A percentile compares a stretch with the other conserved stretches of the same genome.
phyloP scores from a whole-genome alignment of 139 green algal species.

The Tetratostichococcus sp. region DNA sequence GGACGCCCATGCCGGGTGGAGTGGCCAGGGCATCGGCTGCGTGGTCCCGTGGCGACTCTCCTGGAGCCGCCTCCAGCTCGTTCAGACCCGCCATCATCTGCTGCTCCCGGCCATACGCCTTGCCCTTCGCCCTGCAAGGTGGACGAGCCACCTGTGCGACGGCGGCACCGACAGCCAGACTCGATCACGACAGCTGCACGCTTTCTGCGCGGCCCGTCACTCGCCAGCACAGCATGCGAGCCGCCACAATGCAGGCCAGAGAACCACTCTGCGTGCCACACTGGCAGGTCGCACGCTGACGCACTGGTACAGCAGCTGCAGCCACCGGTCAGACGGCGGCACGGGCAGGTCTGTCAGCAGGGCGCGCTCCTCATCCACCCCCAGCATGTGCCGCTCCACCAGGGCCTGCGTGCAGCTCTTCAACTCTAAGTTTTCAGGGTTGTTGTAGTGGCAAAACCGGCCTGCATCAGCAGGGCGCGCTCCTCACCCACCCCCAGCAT shows the following conservation, averaged over 20 bases:
- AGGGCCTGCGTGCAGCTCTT: slow-evolving; percentile 57
- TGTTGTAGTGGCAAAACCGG: no score
- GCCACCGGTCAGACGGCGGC: slow-evolving; percentile 57
- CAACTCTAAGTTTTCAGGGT: no score
- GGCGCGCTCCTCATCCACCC: slow-evolving; percentile 62
- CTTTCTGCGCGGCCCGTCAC: no score
- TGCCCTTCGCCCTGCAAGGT: slow-evolving; percentile 28
- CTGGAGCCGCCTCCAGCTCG: slow-evolving; percentile 30
- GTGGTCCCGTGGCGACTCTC: background rate
- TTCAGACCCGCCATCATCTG: slow-evolving; percentile 40
- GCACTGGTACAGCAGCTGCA: slow-evolving; percentile 71
- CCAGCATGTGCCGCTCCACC: slow-evolving; percentile 87
- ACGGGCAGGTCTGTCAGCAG: slow-evolving; percentile 59
- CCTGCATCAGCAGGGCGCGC: no score
- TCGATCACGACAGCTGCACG: no score
- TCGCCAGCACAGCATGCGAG: no score
- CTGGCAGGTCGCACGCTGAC: no score
- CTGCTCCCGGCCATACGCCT: slow-evolving; percentile 49
- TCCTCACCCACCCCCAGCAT: no score
- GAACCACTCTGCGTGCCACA: no score
- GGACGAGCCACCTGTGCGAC: no score
- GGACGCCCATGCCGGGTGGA: background rate
- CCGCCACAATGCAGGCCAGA: no score
- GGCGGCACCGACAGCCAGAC: no score
- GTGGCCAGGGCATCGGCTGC: background rate